These are phyloP conservation scores for Ilex asprella DNA, from an alignment of 257 asterid genomes.

Conservation along the genomic window DNA sequence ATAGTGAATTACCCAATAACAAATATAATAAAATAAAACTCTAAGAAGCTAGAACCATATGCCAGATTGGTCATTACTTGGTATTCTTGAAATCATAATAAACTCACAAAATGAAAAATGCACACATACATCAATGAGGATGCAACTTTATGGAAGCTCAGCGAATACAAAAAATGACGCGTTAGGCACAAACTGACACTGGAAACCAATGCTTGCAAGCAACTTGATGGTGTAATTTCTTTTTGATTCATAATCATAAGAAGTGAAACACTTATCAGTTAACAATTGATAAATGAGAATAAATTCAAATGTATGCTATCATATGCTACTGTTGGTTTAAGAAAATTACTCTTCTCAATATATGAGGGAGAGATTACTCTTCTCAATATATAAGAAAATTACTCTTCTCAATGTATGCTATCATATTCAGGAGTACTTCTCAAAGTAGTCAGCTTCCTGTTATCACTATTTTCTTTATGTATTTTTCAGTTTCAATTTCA, in stretches of 20 bases:
- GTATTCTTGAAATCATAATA: too few species aligned
- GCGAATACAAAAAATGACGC: slow-evolving; percentile 74
- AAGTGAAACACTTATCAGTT: slow-evolving; percentile 6
- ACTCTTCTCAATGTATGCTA: too few species aligned
- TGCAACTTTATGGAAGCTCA: slow-evolving; percentile 67
- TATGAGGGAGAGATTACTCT: too few species aligned
- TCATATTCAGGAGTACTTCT: too few species aligned
- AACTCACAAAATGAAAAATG: not conserved
- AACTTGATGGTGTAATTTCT: slow-evolving; percentile 53
- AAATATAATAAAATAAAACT: not conserved
- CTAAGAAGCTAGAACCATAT: too few species aligned
- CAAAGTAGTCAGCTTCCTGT: too few species aligned
- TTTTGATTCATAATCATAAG: slow-evolving; percentile 67
- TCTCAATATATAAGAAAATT: too few species aligned
- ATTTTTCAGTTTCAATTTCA: too few species aligned
- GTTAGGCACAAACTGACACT: slow-evolving; percentile 46
- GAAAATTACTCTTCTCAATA: slow-evolving; percentile 45
- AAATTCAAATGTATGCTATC: not conserved
- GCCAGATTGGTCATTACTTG: too few species aligned
- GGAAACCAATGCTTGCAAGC: slow-evolving; percentile 66
- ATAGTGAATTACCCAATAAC: not conserved
- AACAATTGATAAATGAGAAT: not conserved
- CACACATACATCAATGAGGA: slow-evolving; percentile 64
- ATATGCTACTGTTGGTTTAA: not conserved
- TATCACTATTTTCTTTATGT: too few species aligned